Evolutionary conservation across 2,329 filamentous ascomycete species (phyloP).

Genomic region (Knufia fluminis): DNA sequence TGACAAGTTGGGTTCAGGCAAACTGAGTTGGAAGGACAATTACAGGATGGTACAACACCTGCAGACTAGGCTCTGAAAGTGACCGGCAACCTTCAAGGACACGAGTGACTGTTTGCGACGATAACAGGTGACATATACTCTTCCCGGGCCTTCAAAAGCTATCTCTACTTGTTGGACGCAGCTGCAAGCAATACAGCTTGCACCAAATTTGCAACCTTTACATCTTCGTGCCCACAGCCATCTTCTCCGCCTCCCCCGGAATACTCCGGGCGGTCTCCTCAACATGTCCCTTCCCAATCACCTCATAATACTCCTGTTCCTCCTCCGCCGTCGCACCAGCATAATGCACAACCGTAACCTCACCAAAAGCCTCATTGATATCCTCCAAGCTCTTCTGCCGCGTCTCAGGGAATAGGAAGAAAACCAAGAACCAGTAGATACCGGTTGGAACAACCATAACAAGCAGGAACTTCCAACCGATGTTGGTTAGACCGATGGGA

Average conservation of each 20-base stretch:
- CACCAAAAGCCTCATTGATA: slow-evolving; percentile 30
- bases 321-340: slow-evolving; percentile 25
- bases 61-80: too few species aligned
- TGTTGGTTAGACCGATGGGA: slow-evolving; percentile 27
- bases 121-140: too few species aligned
- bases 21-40: too few species aligned
- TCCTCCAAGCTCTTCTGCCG: slow-evolving; percentile 30
- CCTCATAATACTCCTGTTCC: slow-evolving; percentile 21
- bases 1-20: too few species aligned
- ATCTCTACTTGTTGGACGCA: too few species aligned
- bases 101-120: too few species aligned
- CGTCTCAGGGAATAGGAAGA: slow-evolving; percentile 31
- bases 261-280: too few species aligned
- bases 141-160: too few species aligned
- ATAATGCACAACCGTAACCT: slow-evolving; percentile 25
- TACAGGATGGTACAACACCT: too few species aligned
- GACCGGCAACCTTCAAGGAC: too few species aligned
- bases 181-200: too few species aligned
- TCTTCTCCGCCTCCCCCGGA: too few species aligned
- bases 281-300: slow-evolving; percentile 4
- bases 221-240: neutral
- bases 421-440: slow-evolving; percentile 27
- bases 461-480: slow-evolving; percentile 33
- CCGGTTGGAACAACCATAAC: slow-evolving; percentile 29
- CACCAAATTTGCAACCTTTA: neutral